These are phyloP conservation scores for Suhomyces bokatorum DNA, from an alignment of 1,139 yeast species.

Conservation along the genomic window DNA sequence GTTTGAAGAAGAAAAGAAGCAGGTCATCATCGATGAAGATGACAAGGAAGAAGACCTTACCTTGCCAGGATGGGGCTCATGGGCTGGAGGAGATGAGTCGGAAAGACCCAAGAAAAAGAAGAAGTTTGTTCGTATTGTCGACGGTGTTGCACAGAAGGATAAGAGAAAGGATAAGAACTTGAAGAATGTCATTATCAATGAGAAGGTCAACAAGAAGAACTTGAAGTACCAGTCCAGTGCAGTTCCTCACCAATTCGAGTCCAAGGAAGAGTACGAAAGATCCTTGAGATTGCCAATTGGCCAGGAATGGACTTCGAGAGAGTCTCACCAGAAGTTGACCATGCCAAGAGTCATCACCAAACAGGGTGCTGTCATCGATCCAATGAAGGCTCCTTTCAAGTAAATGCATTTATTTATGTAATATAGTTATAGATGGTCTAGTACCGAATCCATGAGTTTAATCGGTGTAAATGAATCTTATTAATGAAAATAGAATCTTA, in stretches of 20 bases:
- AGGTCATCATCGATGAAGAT: slow-evolving; percentile 73
- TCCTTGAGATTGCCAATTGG: slow-evolving; percentile 96
- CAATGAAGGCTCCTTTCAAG: slow-evolving; percentile 72
- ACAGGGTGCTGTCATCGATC: slow-evolving; percentile 89
- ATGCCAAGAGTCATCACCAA: slow-evolving; percentile 87
- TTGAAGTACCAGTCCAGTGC: slow-evolving; percentile 79
- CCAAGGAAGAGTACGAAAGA: slow-evolving; percentile 91
- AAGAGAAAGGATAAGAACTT: slow-evolving; percentile 76
- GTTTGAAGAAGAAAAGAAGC: slow-evolving; percentile 71
- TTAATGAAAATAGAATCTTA: too few species aligned
- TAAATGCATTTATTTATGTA: slow-evolving; percentile 17
- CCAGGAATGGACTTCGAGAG: slow-evolving; percentile 92
- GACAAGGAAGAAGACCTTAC: slow-evolving; percentile 85
- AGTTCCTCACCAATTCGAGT: slow-evolving; percentile 94
- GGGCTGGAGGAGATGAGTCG: slow-evolving; percentile 65
- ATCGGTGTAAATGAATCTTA: too few species aligned
- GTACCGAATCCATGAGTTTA: slow-evolving; percentile 1
- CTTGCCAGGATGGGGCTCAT: slow-evolving; percentile 93
- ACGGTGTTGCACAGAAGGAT: slow-evolving; percentile 70
- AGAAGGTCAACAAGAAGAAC: slow-evolving; percentile 79
- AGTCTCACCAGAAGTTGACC: slow-evolving; percentile 81
- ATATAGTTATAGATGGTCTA: slow-evolving; percentile 6
- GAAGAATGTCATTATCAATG: slow-evolving; percentile 85
- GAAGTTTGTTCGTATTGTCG: slow-evolving; percentile 63
- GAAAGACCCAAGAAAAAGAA: slow-evolving; percentile 48